These are phyloP conservation scores for Triticum monococcum DNA, from an alignment of 176 grass and related monocot species.

Conservation along the genomic window DNA sequence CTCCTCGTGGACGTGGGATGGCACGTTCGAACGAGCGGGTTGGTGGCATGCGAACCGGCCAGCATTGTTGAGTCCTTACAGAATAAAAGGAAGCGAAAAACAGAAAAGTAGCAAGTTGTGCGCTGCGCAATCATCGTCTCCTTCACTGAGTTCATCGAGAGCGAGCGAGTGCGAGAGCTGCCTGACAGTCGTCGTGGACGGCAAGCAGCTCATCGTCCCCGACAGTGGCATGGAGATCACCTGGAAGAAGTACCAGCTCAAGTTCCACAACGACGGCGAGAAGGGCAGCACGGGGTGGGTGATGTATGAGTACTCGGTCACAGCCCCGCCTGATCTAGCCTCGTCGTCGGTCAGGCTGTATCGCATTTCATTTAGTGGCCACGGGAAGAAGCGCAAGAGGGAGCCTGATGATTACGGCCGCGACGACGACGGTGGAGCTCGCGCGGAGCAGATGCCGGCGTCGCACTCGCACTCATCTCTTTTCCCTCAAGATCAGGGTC, in stretches of 20 bases:
- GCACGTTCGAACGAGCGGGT: too few relatives aligned
- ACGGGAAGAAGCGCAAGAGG: not conserved
- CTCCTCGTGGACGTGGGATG: too few relatives aligned
- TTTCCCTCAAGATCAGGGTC: too few relatives aligned
- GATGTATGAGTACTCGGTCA: conserved; percentile 37
- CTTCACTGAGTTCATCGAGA: too few relatives aligned
- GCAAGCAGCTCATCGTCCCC: not conserved
- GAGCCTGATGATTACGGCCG: not conserved
- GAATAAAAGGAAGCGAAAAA: too few relatives aligned
- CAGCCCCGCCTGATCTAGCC: not conserved
- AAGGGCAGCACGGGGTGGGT: conserved; percentile 34
- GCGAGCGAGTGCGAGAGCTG: too few relatives aligned
- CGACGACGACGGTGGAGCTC: not conserved
- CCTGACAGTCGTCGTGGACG: not conserved
- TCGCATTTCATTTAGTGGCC: not conserved
- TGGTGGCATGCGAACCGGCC: too few relatives aligned
- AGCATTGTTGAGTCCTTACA: too few relatives aligned
- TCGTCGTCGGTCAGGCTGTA: not conserved
- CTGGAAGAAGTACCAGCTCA: conserved; percentile 20
- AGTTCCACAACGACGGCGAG: not conserved
- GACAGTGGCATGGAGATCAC: not conserved
- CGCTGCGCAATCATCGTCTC: too few relatives aligned
- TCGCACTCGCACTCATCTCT: too few relatives aligned
- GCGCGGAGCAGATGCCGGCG: too few relatives aligned
- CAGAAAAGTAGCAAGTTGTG: too few relatives aligned